Base-by-base conservation (phyloP, 805 yeast species). In the Pichia rugopelliculosa region DNA sequence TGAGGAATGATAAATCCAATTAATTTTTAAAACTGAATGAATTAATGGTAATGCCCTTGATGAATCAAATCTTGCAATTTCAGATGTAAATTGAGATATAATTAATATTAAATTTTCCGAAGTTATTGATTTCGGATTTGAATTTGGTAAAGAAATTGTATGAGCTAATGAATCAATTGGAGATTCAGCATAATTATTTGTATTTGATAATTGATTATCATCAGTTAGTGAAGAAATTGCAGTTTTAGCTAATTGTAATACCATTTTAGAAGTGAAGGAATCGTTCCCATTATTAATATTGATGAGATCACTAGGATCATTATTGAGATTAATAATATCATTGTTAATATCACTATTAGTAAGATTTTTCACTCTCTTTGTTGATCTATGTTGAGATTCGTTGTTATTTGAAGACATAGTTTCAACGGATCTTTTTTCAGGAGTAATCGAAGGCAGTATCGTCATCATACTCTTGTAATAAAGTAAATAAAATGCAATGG, bases 61-160 rank as follows among this genome's bases (percentile, higher is more conserved):
- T 47, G 78, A 75, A 56, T 84, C 91, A 44, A 91, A 72, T 56
- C 79, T 76, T 40, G 86, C 75, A 20, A 87, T 73, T 58, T 87
- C 85, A 40, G 79, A 69, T 18, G 82, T 75, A 34, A 90, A 69
- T 9, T 74, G 72, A 37, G 71, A 74, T 47, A 90, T 69, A 8
- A 87, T 71, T 17, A 77, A 69, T 25, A 65, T 64, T 45, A 87
- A 70, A 54, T 82, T 80, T 12, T 69, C 59, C 9, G 71, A 59
- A 4, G 81, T 68, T 26, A 86, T 69, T 21, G 82, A 68, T 25
- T 83, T 87, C 1, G 72, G 62, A 53, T 76, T 75, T 11, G 71
- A 59, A 3, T 62, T 54, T 10, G 87, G 84, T 18, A 79, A 63
- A 6, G 70, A 65, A 26, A 87, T 67, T 59, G 84, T 83, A 30